A percentile compares a stretch with the other conserved stretches of the same genome.
These are phyloP conservation scores for Picea glauca DNA, from an alignment of 75 land plant genomes.

Conservation along the genomic window DNA sequence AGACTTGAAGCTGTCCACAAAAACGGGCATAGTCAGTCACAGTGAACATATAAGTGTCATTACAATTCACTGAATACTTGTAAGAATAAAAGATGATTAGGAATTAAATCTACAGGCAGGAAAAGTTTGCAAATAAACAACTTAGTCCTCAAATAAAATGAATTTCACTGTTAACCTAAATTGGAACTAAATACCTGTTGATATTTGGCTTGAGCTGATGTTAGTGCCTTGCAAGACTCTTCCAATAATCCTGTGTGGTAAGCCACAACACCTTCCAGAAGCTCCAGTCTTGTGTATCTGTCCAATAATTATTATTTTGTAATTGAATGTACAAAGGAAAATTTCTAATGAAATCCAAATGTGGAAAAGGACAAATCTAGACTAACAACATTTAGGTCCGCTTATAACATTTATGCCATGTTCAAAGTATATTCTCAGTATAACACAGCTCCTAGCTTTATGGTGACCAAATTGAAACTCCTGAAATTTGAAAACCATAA, in stretches of 20 bases:
- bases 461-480: background rate
- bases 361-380: background rate
- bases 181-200: conserved; percentile 39
- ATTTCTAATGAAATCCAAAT: background rate
- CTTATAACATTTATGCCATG: background rate
- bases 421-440: background rate
- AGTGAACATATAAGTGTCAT: background rate
- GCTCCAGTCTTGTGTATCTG: conserved; percentile 88
- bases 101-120: background rate
- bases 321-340: background rate
- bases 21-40: background rate
- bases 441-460: background rate
- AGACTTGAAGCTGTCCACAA: conserved; percentile 68
- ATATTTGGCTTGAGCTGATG: conserved; percentile 77
- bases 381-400: background rate
- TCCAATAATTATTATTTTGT: background rate
- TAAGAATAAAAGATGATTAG: background rate
- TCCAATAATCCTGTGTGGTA: conserved; percentile 71
- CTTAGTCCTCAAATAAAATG: background rate
- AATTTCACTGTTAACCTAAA: background rate
- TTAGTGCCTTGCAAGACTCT: conserved; percentile 44
- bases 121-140: background rate
- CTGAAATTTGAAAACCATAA: background rate
- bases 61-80: background rate
- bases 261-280: conserved; percentile 94